Evolutionary conservation across 176 grass and related monocot species (phyloP).

Genomic region (Aegilops speltoides): DNA sequence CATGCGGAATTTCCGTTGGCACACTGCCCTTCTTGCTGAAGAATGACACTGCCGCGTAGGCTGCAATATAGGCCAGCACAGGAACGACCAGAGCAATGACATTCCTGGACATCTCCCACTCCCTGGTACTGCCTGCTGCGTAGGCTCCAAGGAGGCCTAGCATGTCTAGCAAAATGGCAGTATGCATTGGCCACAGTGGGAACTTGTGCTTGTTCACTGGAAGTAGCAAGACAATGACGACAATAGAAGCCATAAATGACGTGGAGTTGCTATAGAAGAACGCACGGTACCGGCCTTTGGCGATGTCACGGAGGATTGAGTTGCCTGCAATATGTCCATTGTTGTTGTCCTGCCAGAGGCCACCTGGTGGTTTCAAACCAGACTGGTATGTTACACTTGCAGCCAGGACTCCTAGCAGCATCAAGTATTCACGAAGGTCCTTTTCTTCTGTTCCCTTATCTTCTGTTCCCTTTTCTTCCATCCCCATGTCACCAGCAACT

Average conservation of each 20-base stretch:
- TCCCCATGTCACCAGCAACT: too few species aligned
- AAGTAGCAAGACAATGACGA: conserved; percentile 30
- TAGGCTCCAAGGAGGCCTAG: conserved; percentile 51
- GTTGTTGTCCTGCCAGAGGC: neutral
- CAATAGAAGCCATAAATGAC: conserved; percentile 40
- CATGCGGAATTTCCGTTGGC: too few species aligned
- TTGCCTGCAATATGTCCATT: neutral
- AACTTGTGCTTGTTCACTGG: neutral
- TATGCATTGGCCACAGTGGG: conserved; percentile 24
- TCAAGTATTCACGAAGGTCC: conserved; percentile 2
- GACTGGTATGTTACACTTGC: conserved; percentile 39
- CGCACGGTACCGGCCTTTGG: conserved; percentile 4
- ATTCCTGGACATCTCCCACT: conserved; percentile 18
- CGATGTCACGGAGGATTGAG: conserved; percentile 2
- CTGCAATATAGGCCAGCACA: conserved; percentile 21
- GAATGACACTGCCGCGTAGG: neutral
- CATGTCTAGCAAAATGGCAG: conserved; percentile 36
- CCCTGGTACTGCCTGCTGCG: conserved; percentile 38
- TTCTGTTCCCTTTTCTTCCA: too few species aligned
- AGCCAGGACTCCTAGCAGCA: conserved; percentile 30
- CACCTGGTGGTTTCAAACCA: conserved; percentile 23
- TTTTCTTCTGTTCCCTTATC: neutral
- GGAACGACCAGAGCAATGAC: conserved; percentile 35
- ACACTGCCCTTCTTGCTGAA: neutral
- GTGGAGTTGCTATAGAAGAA: conserved; percentile 58